Base-by-base conservation (phyloP, 106 monocot species). In the Platanthera zijinensis region DNA sequence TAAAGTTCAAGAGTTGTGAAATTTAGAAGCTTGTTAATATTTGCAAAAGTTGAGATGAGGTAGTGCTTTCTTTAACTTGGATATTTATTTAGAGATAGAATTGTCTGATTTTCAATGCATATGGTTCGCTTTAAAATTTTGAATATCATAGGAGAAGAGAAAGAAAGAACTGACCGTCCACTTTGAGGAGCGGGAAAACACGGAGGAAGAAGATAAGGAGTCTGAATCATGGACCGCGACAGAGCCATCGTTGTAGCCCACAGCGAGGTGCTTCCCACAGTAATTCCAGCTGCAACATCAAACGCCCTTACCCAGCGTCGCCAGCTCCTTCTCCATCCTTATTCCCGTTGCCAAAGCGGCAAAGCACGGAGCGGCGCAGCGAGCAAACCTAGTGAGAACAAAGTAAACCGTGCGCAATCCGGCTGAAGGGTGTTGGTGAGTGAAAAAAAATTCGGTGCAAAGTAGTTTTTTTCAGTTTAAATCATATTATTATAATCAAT, bases 161-260 rank as follows among this genome's bases (percentile, higher is more conserved):
- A 21, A 32, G 39, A 59, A 5, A 17, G 14, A 0, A 64, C 54
- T 3, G 48, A 93, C 93, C 96, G 74, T 78, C 89, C 93, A 91
- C n/a, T 87, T 83, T 77, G 71, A 83, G 53, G 93, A 83, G 21
- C 76, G 85, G 56, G 86, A 79, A 71, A 83, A 83, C 11, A 77
- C 39, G 63, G 82, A 80, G 39, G 81, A 25, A 48, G 87, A 73
- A 22, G 85, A 80, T 46, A 89, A 74, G 21, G 81, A 82, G 30
- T 62, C 15, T 8, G 93, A 89, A 73, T 93, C 89, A 61, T 91
- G 86, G 56, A 96, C 72, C 76, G 93, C 82, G 82, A 93, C 71
- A 62, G 81, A 72, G 28, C 96, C 96, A 73, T 91, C 90, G 51
- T 32, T 75, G 86, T 80, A 80, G 30, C 96, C n/a, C n/a, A n/a